Base-by-base conservation (phyloP, 1,284 basidiomycete species). In the Marasmius fiardii region DNA sequence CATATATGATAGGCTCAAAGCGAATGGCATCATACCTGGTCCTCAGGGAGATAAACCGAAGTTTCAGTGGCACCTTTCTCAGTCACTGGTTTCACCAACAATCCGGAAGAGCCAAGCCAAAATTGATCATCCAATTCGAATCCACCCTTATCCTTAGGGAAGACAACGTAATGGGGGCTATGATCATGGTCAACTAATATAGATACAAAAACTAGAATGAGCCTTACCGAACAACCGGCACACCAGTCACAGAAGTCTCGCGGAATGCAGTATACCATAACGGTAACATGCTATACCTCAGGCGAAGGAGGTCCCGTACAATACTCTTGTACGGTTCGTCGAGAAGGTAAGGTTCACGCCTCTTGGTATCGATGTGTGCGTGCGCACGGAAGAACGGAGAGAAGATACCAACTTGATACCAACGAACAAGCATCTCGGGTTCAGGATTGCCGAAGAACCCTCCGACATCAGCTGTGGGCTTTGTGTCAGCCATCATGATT, bases 311-410 rank as follows among this genome's bases (percentile, higher is more conserved):
- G 61, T 93, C 86, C 33, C 89, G 83, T 31, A 98, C 73, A 43
- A 93, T 88, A 35, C 83, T 78, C 73, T 90, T 90, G 74, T 92
- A 88, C 0, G 95, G 94, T 66, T 97, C 90, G 16, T 94, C 92
- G 53, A 92, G 82, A 0, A 99, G 80, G 78, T 90, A 99, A 0
- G 96, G 96, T 71, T 99, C 97, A 48, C 96, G 86, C 43, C 97
- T 86, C 75, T 98, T 99, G 43, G 96, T 97, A 71, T 99, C 97
- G 64, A 98, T 90, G 71, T 98, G 95, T 4, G 96, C 97, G 71
- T 99, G 97, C 0, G 96, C 96, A 53, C 96, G 86, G 88, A 99
- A 96, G 83, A 99, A 99, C 3, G 96, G 96, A 61, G 89, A 89
- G 71, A 98, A 97, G 11, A 89, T 86, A 26, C 96, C 97, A 35